Evolutionary conservation across 768 basidiomycete species (phyloP), one percentile per base, ranked within the genome.

Genomic region (Rhizopogon vinicolor): DNA sequence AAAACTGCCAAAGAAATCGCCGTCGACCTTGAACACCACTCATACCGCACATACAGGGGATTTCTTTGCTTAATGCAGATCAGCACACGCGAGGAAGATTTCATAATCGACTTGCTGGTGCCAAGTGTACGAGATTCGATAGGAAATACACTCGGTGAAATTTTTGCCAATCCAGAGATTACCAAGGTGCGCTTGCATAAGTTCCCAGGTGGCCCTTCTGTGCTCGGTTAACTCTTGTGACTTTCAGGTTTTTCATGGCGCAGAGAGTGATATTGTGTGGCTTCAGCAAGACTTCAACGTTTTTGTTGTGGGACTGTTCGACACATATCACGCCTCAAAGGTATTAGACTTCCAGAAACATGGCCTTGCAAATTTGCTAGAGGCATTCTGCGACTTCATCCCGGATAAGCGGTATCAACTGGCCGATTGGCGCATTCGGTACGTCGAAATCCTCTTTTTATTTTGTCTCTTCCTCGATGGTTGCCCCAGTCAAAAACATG

Each of bases 341-440:
- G 73, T 90, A 1, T 75, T 98, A 49, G 95, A 89, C 12, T 89
- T 93, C 62, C 87, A 89, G 0, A 80, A 86, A 35, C 90, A 94
- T 63, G 88, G 89, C 2, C 83, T 99, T 13, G 91, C 91, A 0
- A 81, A 85, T 42, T 78, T 98, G 12, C 80, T 98, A 7, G 84
- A 87, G 61, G 86, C 88, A 76, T 98, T 92, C 65, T 95, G 92
- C 64, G 86, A 93, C 63, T 94, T 93, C 62, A 78, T 80, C 7
- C 84, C 96, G 0, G 96, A 98, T 74, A 99, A 99, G 72, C 84
- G 92, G 31, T 98, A 96, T 66, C 97, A 98, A 64, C 77, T 96
- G 6, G 97, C 96, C 9, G 97, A 99, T 69, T 99, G 97, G 97
- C 85, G 97, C 25, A 91, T 98, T 61, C 82, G 93, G 84, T 88